Evolutionary conservation across 768 basidiomycete genomes (phyloP).

Genomic region (Melanogaster broomeanus): DNA sequence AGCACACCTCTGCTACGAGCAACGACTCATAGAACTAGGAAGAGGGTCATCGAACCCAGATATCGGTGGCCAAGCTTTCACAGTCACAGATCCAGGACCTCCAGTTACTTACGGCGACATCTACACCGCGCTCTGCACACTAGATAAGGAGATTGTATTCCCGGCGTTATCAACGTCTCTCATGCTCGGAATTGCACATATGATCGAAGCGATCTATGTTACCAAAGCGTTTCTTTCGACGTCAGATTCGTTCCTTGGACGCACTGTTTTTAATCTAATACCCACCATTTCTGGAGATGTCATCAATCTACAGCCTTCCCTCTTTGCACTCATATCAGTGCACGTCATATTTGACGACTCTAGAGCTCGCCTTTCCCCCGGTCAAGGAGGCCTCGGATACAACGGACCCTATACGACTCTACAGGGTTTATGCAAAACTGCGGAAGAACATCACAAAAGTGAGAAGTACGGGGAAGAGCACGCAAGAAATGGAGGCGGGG

Average conservation of each 20-base stretch:
- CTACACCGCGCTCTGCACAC: slow-evolving; percentile 52
- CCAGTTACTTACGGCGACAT: slow-evolving; percentile 65
- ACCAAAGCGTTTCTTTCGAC: slow-evolving; percentile 42
- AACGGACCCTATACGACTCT: slow-evolving; percentile 57
- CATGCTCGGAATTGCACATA: slow-evolving; percentile 63
- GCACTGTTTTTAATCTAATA: slow-evolving; percentile 38
- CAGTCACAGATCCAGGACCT: slow-evolving; percentile 64
- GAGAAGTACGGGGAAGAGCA: slow-evolving; percentile 40
- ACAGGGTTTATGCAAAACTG: slow-evolving; percentile 59
- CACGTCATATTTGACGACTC: slow-evolving; percentile 68
- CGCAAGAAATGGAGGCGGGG: slow-evolving; percentile 44
- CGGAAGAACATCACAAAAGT: slow-evolving; percentile 44
- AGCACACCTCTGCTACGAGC: slow-evolving; percentile 74
- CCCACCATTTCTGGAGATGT: slow-evolving; percentile 51
- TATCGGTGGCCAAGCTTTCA: slow-evolving; percentile 74
- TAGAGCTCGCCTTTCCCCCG: slow-evolving; percentile 55
- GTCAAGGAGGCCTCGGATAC: slow-evolving; percentile 66
- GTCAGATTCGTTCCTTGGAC: slow-evolving; percentile 28
- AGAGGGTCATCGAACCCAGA: slow-evolving; percentile 51
- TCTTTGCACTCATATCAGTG: slow-evolving; percentile 52
- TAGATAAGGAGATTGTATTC: slow-evolving; percentile 61
- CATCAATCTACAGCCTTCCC: slow-evolving; percentile 58
- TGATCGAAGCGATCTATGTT: slow-evolving; percentile 59
- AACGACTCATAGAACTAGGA: slow-evolving; percentile 58
- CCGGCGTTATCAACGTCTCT: slow-evolving; percentile 56